These are phyloP conservation scores for Apiotrichum siamense DNA, from an alignment of 1,284 basidiomycete genomes.

Conservation along the genomic window DNA sequence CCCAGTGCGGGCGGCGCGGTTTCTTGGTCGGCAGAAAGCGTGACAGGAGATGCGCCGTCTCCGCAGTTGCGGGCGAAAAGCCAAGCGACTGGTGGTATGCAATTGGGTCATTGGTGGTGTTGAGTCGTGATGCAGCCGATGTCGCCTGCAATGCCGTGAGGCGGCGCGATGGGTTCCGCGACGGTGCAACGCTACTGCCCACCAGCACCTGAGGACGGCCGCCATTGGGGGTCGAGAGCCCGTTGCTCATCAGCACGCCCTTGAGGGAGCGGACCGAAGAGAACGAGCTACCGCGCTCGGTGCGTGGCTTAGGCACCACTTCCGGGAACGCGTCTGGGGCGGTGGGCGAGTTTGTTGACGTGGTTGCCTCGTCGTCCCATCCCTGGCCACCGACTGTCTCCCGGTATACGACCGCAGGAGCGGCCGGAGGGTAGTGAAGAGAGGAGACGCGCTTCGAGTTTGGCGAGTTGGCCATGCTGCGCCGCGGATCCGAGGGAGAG, in stretches of 20 bases:
- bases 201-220: background rate
- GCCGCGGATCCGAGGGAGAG: constrained; percentile 24
- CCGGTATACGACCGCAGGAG: constrained; percentile 36
- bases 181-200: background rate
- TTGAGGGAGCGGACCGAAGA: constrained; percentile 23
- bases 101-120: constrained; percentile 35
- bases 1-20: constrained; percentile 25
- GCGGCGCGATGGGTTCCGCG: constrained; percentile 9
- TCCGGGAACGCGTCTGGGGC: background rate
- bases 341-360: background rate
- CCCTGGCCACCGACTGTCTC: constrained; percentile 34
- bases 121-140: constrained; percentile 24
- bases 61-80: constrained; percentile 28
- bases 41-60: constrained; percentile 35
- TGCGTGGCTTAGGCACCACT: constrained; percentile 1
- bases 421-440: constrained; percentile 40
- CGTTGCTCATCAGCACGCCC: constrained; percentile 6
- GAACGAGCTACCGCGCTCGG: constrained; percentile 16
- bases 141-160: constrained; percentile 29
- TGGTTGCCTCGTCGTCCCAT: constrained; percentile 19
- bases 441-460: constrained; percentile 23
- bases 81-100: constrained; percentile 38
- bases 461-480: constrained; percentile 13
- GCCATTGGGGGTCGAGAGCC: background rate
- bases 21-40: constrained; percentile 34